Conservation (phyloP, 768 basidiomycete genomes). For the Cyclocybe aegerita region DNA sequence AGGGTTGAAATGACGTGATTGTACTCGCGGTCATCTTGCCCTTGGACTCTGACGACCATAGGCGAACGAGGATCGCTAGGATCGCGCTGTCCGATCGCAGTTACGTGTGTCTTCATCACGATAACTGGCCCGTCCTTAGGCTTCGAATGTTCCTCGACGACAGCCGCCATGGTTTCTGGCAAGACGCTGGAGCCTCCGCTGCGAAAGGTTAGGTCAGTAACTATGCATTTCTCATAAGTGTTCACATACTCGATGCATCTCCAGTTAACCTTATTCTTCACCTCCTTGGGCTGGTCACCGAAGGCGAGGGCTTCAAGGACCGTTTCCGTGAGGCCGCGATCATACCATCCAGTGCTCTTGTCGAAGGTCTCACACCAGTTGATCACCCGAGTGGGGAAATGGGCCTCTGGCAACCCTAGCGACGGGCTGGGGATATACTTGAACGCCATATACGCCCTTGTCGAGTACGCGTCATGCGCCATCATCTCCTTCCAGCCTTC, state of each 20-base stretch:
- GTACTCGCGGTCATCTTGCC: slow-evolving; percentile 5
- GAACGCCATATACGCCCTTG: slow-evolving; percentile 21
- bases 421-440: slow-evolving; percentile 14
- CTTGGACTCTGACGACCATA: not conserved
- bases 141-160: not conserved
- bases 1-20: slow-evolving; percentile 31
- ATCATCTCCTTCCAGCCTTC: slow-evolving; percentile 25
- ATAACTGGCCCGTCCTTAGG: not conserved
- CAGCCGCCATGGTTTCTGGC: slow-evolving; percentile 4
- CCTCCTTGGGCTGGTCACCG: slow-evolving; percentile 1
- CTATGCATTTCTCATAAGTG: not conserved
- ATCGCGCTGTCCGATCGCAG: not conserved
- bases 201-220: not conserved
- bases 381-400: slow-evolving; percentile 15
- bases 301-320: slow-evolving; percentile 24
- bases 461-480: slow-evolving; percentile 27
- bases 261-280: not conserved
- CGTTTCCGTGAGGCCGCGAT: slow-evolving; percentile 31
- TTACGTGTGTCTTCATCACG: slow-evolving; percentile 1
- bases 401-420: not conserved
- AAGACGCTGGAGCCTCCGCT: slow-evolving; percentile 5
- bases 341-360: slow-evolving; percentile 28
- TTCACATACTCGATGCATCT: slow-evolving; percentile 8
- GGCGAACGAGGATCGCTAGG: not conserved
- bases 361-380: slow-evolving; percentile 35